Base-by-base conservation (phyloP, 768 basidiomycete species). In the Podaxis pistillaris region DNA sequence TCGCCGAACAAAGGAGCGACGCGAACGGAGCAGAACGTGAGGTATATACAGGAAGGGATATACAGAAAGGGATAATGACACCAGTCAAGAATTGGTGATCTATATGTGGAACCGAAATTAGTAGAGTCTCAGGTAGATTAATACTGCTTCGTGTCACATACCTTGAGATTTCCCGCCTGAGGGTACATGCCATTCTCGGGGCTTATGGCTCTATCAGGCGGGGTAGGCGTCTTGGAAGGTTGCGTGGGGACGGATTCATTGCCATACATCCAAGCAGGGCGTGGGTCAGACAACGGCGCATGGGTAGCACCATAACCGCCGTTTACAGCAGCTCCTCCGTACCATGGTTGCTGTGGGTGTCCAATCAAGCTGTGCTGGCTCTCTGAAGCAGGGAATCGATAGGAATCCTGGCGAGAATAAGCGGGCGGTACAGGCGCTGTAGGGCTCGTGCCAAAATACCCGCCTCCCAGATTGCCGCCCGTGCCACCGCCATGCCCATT, bases 401-500 rank as follows among this genome's bases (percentile, higher is more conserved):
- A 54, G 3, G 51, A 22, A 22, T 56, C 61, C 19, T 56, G 55
- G 30, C 15, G 54, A 50, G 46, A 17, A 17, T 50, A 50, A 30
- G 61, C 60, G 4, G 46, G 36, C 9, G 54, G 54, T 46, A 46
- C 12, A 11, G 46, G n/a, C 28, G 54, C 36, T 8, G 47, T 13
- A 3, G 52, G 15, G 11, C 4, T 22, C 9, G 37, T 26, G 36
- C 54, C 54, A 22, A 7, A 22, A 19, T 59, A 61, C 4, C 52
- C 60, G 24, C 44, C 11, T 41, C 37, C 59, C 13, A 36, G 37
- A 55, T 50, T 53, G 12, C 52, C 58, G 13, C 30, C 38, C 38
- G 15, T 15, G 8, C 61, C 28, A 30, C 50, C 53, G 40, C 55
- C 55, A 24, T 61, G 60, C 2, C 69, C 71, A 53, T 67, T 62